Evolutionary conservation across 2,329 filamentous ascomycete genomes (phyloP), one percentile per base, ranked within the genome.

Genomic region (Fusarium sp.): DNA sequence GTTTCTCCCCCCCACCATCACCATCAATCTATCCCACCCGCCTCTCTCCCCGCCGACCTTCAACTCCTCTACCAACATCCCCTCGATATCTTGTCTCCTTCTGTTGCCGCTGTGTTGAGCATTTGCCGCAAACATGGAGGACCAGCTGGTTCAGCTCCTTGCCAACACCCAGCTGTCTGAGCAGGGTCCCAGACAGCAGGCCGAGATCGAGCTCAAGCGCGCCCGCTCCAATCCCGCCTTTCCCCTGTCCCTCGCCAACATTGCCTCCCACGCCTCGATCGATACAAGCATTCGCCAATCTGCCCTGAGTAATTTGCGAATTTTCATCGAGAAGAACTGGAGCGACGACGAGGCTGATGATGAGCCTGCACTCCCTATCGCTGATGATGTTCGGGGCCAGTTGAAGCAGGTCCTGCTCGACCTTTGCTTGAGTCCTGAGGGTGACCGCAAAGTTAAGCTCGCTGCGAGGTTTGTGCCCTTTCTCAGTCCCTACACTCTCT

Each of bases 61-160:
- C 34, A 72, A 69, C 52, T 62, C 71, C 52, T 50, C 62, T 34
- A 14, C 31, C 31, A 34, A 34, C 65, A 66, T 66, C 65, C n/a
- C 52, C 59, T 65, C 38, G 63, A 58, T 56, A 62, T 58, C 61
- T 52, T 52, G 38, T 63, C 56, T 66, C 27, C 54, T 66, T 61
- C 60, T 60, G 29, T 45, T 66, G 59, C 67, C 42, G 71, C 63
- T 67, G 68, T 67, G 50, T 45, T 29, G 65, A 71, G 58, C 64
- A 34, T 35, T 45, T 66, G 67, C 64, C 56, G 67, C 72, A 79
- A 80, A 72, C 79, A 98, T 98, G 95, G 95, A 98, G 89, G 93
- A 97, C 85, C 92, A 97, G 87, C 91, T 99, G 83, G 92, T 96
- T 78, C 92, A 92, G 83, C 89, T 98, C 82, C 92, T 99, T 74